A percentile compares a stretch with the other conserved stretches of the same genome.
phyloP scores from a whole-genome alignment of 2,329 filamentous ascomycete genomes.

The Zelopaecilomyces penicillatus region DNA sequence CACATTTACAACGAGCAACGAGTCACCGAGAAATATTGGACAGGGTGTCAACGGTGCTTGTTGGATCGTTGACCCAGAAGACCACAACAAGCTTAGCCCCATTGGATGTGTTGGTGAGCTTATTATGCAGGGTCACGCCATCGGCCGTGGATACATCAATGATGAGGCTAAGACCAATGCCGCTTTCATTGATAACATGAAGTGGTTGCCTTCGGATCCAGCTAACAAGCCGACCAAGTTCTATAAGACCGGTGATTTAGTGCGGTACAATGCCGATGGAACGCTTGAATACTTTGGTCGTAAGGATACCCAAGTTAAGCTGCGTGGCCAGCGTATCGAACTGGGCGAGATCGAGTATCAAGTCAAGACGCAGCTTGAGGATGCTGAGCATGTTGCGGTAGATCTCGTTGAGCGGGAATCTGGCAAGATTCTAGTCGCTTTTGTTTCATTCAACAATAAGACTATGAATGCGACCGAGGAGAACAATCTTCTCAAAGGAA shows the following conservation, averaged over 20 bases:
- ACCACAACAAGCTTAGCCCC: slow-evolving; percentile 11
- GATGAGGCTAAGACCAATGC: slow-evolving; percentile 9
- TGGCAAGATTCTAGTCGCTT: slow-evolving; percentile 1
- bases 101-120: slow-evolving; percentile 16
- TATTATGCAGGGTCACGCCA: slow-evolving; percentile 10
- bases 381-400: slow-evolving; percentile 3
- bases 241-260: slow-evolving; percentile 40
- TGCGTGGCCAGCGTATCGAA: slow-evolving; percentile 48
- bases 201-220: not conserved
- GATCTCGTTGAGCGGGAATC: not conserved
- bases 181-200: slow-evolving; percentile 6
- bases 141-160: slow-evolving; percentile 14
- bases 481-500: not conserved
- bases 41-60: slow-evolving; percentile 1
- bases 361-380: slow-evolving; percentile 1
- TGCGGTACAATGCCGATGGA: slow-evolving; percentile 28
- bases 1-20: not conserved
- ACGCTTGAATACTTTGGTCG: slow-evolving; percentile 36
- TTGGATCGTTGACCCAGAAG: slow-evolving; percentile 11
- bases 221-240: slow-evolving; percentile 10
- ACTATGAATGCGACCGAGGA: not conserved
- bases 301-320: slow-evolving; percentile 48
- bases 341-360: slow-evolving; percentile 19
- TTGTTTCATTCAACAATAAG: not conserved
- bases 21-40: not conserved